Base-by-base conservation (phyloP, 192 early-diverging fungal genomes). In the Coemansia sp. region DNA sequence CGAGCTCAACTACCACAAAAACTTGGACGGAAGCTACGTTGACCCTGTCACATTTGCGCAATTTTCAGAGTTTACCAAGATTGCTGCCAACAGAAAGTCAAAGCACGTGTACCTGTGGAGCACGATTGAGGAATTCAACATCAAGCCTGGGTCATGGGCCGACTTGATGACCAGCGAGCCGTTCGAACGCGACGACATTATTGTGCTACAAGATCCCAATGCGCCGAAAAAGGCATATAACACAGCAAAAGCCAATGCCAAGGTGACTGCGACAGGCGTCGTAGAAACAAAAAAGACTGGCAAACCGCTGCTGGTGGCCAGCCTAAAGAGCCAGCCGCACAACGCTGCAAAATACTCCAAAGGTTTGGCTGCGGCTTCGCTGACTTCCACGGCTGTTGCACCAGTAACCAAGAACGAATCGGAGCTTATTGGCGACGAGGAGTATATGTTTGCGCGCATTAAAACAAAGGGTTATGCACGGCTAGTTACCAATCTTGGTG, bases 11-110 rank as follows among this genome's bases (percentile, higher is more conserved):
- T 96, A 94, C 68, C 84, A 85, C 78, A 93, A 90, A 65, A 94
- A 94, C 61, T 77, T 87, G 5, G 84, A 89, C 52, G 95, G 85
- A 31, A 85, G 90, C 26, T 95, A 88, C 56, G 83, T 91, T 53
- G 95, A 94, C 68, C 96, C 96, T 4, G 87, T 96, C 48, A 94
- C 96, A 5, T 92, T 92, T 58, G 91, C 91, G 65, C 89, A 87
- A 10, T 93, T 98, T 62, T 88, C 83, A 22, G 90, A 90, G 34
- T 85, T 88, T 62, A 87, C 88, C 2, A 90, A 93, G 31, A 96
- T 98, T 66, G 93, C 92, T 0, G 91, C 92, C 28, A 88, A 95
- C 61, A 86, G 83, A 34, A 81, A 90, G 7, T 89, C 89, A 22
- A 95, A 94, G 23, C 90, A 98, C 46, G 95, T 97, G 5, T 97